Evolutionary conservation across 805 yeast species (phyloP), one percentile per base, ranked within the genome.

Genomic region (Schizosaccharomyces cryophilus): DNA sequence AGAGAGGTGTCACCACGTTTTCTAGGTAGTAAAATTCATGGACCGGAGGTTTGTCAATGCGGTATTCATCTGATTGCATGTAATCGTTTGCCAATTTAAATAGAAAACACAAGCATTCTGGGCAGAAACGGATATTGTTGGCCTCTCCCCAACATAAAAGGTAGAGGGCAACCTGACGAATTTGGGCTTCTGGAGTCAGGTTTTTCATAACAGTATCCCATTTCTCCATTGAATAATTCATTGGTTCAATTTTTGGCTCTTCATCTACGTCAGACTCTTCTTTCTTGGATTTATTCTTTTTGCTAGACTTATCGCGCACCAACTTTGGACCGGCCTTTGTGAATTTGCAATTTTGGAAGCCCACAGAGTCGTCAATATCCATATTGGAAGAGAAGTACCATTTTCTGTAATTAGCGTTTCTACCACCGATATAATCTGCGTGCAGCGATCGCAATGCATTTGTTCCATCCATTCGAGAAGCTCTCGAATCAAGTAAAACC

Each of bases 41-140:
- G 4, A 73, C 74, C 29, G 70, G 69, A 17, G 70, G 71, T 67
- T 72, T 70, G 66, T 67, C 66, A 2, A 5, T n/a, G 71, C 73
- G 81, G 74, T 96, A 88, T 69, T 85, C 82, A 61, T 95, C 94
- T 61, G 95, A 86, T 64, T 80, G 75, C 70, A 87, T 77, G 74
- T 90, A 89, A 73, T 93, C 98, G 65, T 78, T 78, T 62, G 96
- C 95, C 72, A 95, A 85, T 77, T 93, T 90, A 80, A 82, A 94
- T 69, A 93, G 83, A 79, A 85, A 93, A 80, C 96, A 87, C 64
- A 93, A 75, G 75, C 85, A 79, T 77, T 88, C 96, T 26, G 85
- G 77, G 62, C 90, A 84, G 75, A 93, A 93, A 74, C 99, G 84
- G 62, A 93, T 95, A 68, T 81, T 84, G 69, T 82, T 83, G 5